Conservation (phyloP, 2,329 filamentous ascomycete genomes). For the Chlorencoelia australis region DNA sequence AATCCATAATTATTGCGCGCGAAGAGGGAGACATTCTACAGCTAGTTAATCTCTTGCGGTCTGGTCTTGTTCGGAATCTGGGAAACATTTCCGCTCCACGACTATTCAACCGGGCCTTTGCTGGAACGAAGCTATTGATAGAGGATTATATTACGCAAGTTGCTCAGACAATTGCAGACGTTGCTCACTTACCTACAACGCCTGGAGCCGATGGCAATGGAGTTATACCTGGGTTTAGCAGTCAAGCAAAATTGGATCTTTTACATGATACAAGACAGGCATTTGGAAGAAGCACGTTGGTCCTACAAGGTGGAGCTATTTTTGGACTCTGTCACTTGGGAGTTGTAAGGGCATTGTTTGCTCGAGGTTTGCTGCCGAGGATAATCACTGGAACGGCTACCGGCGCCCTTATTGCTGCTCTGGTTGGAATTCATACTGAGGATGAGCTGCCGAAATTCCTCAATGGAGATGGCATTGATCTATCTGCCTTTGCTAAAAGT, state of each 20-base stretch:
- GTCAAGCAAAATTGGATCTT: constrained; percentile 63
- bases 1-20: constrained; percentile 58
- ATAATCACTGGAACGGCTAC: constrained; percentile 90
- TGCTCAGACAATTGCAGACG: constrained; percentile 68
- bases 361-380: constrained; percentile 70
- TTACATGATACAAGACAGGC: constrained; percentile 80
- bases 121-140: constrained; percentile 81
- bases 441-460: constrained; percentile 72
- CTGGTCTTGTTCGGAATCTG: constrained; percentile 73
- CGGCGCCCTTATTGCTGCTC: constrained; percentile 77
- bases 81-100: constrained; percentile 78
- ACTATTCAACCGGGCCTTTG: constrained; percentile 76
- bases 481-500: constrained; percentile 59
- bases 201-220: constrained; percentile 32
- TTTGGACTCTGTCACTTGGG: constrained; percentile 87
- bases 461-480: constrained; percentile 69
- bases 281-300: constrained; percentile 75
- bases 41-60: constrained; percentile 70
- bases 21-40: constrained; percentile 63
- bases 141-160: constrained; percentile 85
- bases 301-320: constrained; percentile 82
- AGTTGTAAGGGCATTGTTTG: constrained; percentile 77
- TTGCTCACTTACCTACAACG: constrained; percentile 55
- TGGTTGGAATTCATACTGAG: constrained; percentile 80
- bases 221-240: constrained; percentile 30